These are phyloP conservation scores for Kazachstania kunashirensis DNA, from an alignment of 805 yeast species.

Conservation along the genomic window DNA sequence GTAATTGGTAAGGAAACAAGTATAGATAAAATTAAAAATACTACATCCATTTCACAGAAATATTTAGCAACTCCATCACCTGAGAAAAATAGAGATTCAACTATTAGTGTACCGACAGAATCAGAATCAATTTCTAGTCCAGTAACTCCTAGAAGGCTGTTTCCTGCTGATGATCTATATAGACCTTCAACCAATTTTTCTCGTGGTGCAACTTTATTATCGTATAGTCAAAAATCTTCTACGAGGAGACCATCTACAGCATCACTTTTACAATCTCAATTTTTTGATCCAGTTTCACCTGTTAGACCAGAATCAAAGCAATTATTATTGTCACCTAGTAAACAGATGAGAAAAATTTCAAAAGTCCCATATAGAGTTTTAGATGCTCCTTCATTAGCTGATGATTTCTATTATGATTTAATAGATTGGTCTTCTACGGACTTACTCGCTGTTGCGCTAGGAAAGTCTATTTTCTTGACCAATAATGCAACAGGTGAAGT, in stretches of 20 bases:
- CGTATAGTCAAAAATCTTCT: conserved; percentile 59
- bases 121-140: conserved; percentile 17
- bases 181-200: conserved; percentile 18
- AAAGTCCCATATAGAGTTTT: conserved; percentile 86
- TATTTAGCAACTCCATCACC: background rate
- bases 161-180: conserved; percentile 13
- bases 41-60: conserved; percentile 17
- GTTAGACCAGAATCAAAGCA: conserved; percentile 83
- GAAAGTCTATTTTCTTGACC: conserved; percentile 82
- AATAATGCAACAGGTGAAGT: conserved; percentile 81
- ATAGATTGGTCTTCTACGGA: conserved; percentile 95
- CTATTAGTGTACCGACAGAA: background rate
- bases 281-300: conserved; percentile 58
- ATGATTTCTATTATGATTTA: conserved; percentile 84
- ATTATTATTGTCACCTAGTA: conserved; percentile 70
- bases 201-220: conserved; percentile 51
- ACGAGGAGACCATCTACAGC: conserved; percentile 51
- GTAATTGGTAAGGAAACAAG: conserved; percentile 25
- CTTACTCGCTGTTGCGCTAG: conserved; percentile 81
- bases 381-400: conserved; percentile 92
- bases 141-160: conserved; percentile 30
- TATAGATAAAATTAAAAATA: conserved; percentile 25
- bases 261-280: conserved; percentile 60
- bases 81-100: background rate
- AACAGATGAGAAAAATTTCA: conserved; percentile 64